A percentile compares a stretch with the other conserved stretches of the same genome.
These are phyloP conservation scores for Kurtzmaniella quercitrusa DNA, from an alignment of 1,139 yeast genomes.

Conservation along the genomic window DNA sequence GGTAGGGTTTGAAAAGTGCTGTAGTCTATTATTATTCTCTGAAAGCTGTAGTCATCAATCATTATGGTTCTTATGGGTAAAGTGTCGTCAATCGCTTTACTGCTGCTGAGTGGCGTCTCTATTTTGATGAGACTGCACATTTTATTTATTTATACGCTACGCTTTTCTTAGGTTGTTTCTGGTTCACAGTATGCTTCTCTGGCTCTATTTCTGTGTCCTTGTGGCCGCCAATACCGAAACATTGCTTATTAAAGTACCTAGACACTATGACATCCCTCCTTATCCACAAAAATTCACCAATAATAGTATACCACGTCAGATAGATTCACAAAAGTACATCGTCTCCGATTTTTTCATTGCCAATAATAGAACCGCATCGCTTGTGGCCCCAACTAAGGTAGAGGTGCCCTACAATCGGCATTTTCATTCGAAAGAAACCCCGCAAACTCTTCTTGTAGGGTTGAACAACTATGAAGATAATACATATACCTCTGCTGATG, in stretches of 20 bases:
- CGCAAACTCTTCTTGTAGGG: slow-evolving; percentile 24
- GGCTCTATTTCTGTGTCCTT: background rate
- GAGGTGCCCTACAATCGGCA: slow-evolving; percentile 5
- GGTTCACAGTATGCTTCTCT: background rate
- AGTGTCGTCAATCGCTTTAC: no score
- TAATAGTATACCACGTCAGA: background rate
- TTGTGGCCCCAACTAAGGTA: background rate
- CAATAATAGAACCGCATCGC: slow-evolving; percentile 8
- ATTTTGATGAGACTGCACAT: no score
- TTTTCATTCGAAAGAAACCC: slow-evolving; percentile 1
- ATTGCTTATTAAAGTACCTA: slow-evolving; percentile 27
- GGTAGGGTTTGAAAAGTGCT: background rate
- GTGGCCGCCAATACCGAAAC: slow-evolving; percentile 39
- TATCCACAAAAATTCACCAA: slow-evolving; percentile 10
- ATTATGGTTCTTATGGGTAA: no score
- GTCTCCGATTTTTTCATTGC: slow-evolving; percentile 13
- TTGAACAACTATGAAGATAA: slow-evolving; percentile 32
- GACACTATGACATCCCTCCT: slow-evolving; percentile 30
- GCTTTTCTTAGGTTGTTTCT: no score
- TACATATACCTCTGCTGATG: slow-evolving; percentile 26
- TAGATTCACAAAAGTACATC: background rate
- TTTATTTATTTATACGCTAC: no score
- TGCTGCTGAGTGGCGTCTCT: no score
- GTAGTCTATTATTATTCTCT: no score
- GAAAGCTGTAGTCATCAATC: no score